phyloP scores from a whole-genome alignment of 768 basidiomycete genomes.

The Auricularia sp. region DNA sequence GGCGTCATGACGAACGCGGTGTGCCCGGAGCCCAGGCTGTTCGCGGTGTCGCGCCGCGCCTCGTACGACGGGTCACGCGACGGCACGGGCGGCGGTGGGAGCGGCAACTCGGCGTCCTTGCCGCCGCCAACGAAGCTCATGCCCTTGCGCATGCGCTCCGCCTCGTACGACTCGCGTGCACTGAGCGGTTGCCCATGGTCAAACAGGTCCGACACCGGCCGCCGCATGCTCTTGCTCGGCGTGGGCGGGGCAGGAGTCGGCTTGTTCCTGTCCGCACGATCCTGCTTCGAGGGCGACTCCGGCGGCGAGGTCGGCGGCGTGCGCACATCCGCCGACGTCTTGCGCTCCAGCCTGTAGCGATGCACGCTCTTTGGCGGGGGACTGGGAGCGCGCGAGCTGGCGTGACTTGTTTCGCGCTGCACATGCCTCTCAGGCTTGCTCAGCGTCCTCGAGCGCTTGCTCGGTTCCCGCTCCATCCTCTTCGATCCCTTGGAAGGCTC shows the following conservation, averaged over 20 bases:
- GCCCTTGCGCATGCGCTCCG: slow-evolving; percentile 4
- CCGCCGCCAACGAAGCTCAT: not conserved
- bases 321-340: not conserved
- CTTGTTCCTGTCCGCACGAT: not conserved
- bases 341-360: not conserved
- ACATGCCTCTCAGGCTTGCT: not conserved
- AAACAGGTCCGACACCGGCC: not conserved
- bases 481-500: not conserved
- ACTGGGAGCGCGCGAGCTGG: not conserved
- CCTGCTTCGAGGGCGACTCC: not conserved
- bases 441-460: not conserved
- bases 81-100: not conserved
- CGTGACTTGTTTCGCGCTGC: not conserved
- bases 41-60: not conserved
- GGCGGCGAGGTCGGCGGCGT: not conserved
- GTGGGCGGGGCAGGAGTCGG: not conserved
- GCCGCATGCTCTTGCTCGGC: not conserved
- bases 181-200: not conserved
- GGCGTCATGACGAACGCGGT: not conserved
- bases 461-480: not conserved
- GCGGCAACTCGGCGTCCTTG: not conserved
- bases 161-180: not conserved
- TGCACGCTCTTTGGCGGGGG: not conserved
- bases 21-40: not conserved
- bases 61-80: not conserved